Evolutionary conservation across 352 stramenopile species (phyloP).

Genomic region (Phytophthora sp.): DNA sequence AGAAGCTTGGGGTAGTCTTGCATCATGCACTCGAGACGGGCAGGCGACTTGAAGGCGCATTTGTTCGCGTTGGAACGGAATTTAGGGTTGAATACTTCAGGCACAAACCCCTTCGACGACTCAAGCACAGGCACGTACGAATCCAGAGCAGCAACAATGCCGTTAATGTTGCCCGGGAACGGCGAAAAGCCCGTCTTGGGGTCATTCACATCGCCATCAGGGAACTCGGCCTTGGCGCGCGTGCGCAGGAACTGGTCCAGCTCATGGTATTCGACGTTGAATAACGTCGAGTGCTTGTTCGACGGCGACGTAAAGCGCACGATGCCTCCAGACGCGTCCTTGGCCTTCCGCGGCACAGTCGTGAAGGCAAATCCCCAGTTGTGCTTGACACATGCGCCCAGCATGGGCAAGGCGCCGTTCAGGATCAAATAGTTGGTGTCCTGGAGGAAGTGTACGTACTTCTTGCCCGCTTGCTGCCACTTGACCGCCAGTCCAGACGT

Average conservation of each 20-base stretch:
- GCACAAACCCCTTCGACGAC: conserved; percentile 56
- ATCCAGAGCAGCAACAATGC: conserved; percentile 59
- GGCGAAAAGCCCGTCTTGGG: conserved; percentile 54
- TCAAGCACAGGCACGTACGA: conserved; percentile 60
- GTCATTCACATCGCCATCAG: conserved; percentile 70
- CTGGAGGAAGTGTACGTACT: conserved; percentile 95
- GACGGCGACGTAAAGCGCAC: conserved; percentile 55
- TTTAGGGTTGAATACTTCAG: conserved; percentile 81
- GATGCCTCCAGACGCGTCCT: conserved; percentile 85
- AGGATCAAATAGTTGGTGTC: conserved; percentile 98
- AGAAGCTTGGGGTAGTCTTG: conserved; percentile 78
- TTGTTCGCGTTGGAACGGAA: conserved; percentile 37
- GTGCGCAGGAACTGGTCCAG: conserved; percentile 71
- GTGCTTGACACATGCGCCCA: conserved; percentile 88
- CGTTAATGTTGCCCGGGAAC: conserved; percentile 83
- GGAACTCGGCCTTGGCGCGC: conserved; percentile 46
- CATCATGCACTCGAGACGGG: conserved; percentile 83
- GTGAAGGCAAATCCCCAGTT: conserved; percentile 94
- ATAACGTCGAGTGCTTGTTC: conserved; percentile 44
- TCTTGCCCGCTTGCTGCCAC: conserved; percentile 86
- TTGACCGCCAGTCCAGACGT: conserved; percentile 65
- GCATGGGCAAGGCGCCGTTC: conserved; percentile 87
- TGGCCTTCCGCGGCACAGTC: conserved; percentile 92
- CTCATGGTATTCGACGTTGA: conserved; percentile 83
- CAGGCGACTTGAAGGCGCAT: conserved; percentile 64